A percentile compares a stretch with the other conserved stretches of the same genome.
phyloP scores from a whole-genome alignment of 176 grass and related monocot species.

The Leersia perrieri region DNA sequence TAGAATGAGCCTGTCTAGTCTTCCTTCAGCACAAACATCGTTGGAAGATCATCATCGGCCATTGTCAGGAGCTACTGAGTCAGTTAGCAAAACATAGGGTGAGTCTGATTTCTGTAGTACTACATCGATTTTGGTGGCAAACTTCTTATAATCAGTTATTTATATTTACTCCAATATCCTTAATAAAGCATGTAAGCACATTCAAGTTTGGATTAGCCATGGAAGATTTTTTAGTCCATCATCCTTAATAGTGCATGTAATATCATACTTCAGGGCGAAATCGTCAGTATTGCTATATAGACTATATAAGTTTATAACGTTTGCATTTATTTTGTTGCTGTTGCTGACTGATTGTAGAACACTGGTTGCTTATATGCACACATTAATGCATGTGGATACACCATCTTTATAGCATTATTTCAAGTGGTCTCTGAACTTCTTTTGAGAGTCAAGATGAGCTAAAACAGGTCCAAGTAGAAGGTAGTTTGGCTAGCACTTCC shows the following conservation, averaged over 20 bases:
- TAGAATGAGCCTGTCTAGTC: conserved; percentile 52
- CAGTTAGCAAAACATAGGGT: conserved; percentile 49
- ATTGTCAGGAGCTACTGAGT: conserved; percentile 40
- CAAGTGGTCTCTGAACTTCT: not conserved
- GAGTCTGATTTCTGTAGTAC: conserved; percentile 9
- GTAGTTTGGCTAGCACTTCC: no score
- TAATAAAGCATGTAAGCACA: not conserved
- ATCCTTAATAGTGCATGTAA: not conserved
- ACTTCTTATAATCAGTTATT: not conserved
- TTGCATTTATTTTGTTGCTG: not conserved
- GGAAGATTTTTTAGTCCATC: no score
- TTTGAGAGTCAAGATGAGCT: not conserved
- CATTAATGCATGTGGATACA: not conserved
- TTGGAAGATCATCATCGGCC: conserved; percentile 46
- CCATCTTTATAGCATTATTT: not conserved
- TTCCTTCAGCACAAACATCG: conserved; percentile 55
- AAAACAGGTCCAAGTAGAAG: not conserved
- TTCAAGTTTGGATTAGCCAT: not conserved
- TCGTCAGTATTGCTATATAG: not conserved
- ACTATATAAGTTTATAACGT: not conserved
- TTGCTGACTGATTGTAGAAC: not conserved
- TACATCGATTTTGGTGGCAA: not conserved
- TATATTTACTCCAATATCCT: not conserved
- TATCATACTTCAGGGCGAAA: not conserved
- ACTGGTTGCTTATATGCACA: not conserved